These are phyloP conservation scores for Saccharomycopsis lassenensis DNA, from an alignment of 805 yeast species.

Conservation along the genomic window DNA sequence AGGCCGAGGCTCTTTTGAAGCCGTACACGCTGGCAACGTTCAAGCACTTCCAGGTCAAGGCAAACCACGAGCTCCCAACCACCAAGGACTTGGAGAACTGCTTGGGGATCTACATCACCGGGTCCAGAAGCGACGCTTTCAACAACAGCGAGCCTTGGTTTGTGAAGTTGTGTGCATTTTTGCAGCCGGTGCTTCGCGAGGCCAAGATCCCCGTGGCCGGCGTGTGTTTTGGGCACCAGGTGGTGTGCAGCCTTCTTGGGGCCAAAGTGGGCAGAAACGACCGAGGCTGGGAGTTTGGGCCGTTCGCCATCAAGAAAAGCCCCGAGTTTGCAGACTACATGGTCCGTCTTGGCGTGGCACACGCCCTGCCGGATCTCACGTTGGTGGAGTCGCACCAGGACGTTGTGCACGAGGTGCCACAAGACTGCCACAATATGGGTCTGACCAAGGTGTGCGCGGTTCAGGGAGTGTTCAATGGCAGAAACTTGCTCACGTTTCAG, in stretches of 20 bases:
- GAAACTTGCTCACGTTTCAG: constrained; percentile 55
- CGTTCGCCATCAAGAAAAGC: no score
- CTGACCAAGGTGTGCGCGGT: constrained; percentile 40
- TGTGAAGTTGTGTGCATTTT: constrained; percentile 27
- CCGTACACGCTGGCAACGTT: no score
- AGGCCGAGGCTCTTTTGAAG: no score
- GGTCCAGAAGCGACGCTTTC: constrained; percentile 38
- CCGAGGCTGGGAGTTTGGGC: constrained; percentile 68
- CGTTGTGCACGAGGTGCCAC: constrained; percentile 35
- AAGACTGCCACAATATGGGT: constrained; percentile 36
- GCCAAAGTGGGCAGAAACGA: constrained; percentile 45
- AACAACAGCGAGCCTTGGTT: constrained; percentile 32
- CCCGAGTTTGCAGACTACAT: no score
- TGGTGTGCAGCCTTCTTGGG: constrained; percentile 57
- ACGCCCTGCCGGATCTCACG: no score
- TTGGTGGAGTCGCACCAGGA: constrained; percentile 54
- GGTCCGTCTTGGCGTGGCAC: no score
- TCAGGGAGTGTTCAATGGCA: constrained; percentile 49
- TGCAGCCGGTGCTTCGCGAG: constrained; percentile 20
- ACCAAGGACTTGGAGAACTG: constrained; percentile 17
- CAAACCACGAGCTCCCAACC: constrained; percentile 22
- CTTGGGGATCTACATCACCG: constrained; percentile 35
- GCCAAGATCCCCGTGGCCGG: constrained; percentile 45
- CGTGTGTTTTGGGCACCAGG: constrained; percentile 83
- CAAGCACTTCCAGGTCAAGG: constrained; percentile 30